Evolutionary conservation across 805 yeast genomes (phyloP).

Genomic region (Schizosaccharomyces lindneri): DNA sequence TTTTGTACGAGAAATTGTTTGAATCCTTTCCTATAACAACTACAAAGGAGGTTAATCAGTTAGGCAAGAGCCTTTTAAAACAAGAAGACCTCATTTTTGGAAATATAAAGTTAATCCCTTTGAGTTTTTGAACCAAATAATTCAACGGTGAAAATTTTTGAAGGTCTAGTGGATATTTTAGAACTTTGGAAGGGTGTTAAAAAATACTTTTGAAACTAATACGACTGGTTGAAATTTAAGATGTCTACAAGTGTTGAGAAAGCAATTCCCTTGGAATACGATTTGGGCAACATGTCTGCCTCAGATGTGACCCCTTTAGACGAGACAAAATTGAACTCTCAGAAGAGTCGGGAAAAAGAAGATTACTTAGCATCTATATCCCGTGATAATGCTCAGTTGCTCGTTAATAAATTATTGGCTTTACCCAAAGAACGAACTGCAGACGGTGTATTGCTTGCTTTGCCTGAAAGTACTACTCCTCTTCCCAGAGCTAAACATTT

Average conservation of each 20-base stretch:
- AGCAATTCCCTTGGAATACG: neutral
- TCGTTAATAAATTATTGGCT: constrained; percentile 72
- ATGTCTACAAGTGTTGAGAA: constrained; percentile 1
- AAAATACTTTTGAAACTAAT: too few relatives aligned
- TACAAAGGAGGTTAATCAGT: too few relatives aligned
- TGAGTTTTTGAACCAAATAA: too few relatives aligned
- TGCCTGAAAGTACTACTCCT: constrained; percentile 61
- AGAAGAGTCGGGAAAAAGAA: neutral
- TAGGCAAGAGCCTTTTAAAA: too few relatives aligned
- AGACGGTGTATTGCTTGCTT: constrained; percentile 48
- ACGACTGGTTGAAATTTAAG: neutral
- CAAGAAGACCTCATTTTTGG: too few relatives aligned
- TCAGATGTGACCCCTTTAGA: neutral
- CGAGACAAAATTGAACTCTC: neutral
- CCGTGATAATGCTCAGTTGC: constrained; percentile 78
- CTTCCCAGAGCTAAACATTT: constrained; percentile 81
- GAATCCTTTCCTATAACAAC: too few relatives aligned
- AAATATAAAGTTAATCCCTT: too few relatives aligned
- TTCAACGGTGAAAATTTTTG: too few relatives aligned
- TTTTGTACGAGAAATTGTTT: too few relatives aligned
- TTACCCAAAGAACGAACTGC: constrained; percentile 61
- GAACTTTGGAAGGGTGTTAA: too few relatives aligned
- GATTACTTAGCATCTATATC: constrained; percentile 13
- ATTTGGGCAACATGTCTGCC: neutral
- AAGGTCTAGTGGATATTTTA: too few relatives aligned